Evolutionary conservation across 148 eudicot genomes (phyloP), one percentile per base, ranked within the genome.

Genomic region (Silene latifolia): DNA sequence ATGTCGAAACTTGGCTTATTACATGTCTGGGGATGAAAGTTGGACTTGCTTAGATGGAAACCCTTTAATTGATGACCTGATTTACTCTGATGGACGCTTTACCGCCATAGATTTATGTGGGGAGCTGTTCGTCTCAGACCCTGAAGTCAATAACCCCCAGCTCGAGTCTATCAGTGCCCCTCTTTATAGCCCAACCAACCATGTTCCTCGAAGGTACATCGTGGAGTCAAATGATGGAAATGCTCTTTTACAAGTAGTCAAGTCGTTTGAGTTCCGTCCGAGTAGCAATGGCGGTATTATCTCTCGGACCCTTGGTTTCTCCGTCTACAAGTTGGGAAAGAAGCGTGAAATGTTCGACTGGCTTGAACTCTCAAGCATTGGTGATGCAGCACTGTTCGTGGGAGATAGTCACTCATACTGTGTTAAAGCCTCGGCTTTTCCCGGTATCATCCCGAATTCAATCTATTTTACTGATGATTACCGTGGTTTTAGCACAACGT

Each of bases 381-480:
- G 21, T 14, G 71, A 29, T 9, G 70, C 53, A 13, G 80, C 80
- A 0, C 20, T 77, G 74, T 77, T 71, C 35, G n/a, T 77, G n/a
- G 80, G 80, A n/a, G 80, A 77, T 14, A 71, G 58, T 17, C 0
- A 53, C 70, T 71, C 80, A n/a, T 62, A 27, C 2, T 69, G 18
- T 61, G 74, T 77, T 2, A 77, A 25, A n/a, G 62, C 79, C 1
- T 24, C 69, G 19, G 59, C 48, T n/a, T 48, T 61, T 7, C 59
- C 68, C 18, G 62, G 58, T 12, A 20, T 77, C 2, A 61, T 48
- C n/a, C 48, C 32, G 0, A 47, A 77, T 32, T 14, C 70, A 9
- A 53, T 77, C 42, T 77, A 77, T 59, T 77, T 70, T 67, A 77
- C 70, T 3, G 75, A 51, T 62, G 80, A 77, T 66, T 75, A 66